Evolutionary conservation across 2,329 filamentous ascomycete genomes (phyloP).

Genomic region (Hymenoscyphus repandus): DNA sequence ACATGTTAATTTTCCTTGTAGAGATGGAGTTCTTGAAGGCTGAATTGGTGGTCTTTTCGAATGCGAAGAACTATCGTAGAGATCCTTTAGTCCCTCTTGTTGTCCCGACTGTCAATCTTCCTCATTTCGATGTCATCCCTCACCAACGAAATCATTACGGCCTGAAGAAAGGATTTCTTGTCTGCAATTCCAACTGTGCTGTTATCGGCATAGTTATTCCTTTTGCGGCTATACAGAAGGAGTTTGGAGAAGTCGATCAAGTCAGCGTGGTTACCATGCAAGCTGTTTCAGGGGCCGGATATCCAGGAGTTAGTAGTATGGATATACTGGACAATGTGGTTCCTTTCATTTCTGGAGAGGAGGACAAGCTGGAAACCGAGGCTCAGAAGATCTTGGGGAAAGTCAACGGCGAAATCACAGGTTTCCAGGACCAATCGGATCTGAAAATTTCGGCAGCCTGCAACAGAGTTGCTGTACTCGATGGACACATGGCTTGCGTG

Average conservation of each 20-base stretch:
- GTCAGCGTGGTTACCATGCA: constrained; percentile 87
- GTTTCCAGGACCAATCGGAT: constrained; percentile 67
- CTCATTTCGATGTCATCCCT: constrained; percentile 82
- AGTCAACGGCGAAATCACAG: constrained; percentile 65
- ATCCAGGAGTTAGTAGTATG: constrained; percentile 87
- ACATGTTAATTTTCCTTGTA: constrained; percentile 33
- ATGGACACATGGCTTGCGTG: constrained; percentile 94
- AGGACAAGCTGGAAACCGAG: constrained; percentile 93
- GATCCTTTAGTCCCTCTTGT: constrained; percentile 88
- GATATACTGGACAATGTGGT: constrained; percentile 96
- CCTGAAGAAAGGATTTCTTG: constrained; percentile 80
- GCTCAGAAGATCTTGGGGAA: constrained; percentile 88
- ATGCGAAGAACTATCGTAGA: constrained; percentile 94
- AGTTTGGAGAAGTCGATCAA: constrained; percentile 75
- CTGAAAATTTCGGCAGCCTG: constrained; percentile 82
- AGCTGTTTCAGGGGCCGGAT: constrained; percentile 87
- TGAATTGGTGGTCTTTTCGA: constrained; percentile 90
- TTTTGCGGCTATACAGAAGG: constrained; percentile 81
- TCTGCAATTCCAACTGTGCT: constrained; percentile 98
- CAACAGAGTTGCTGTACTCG: constrained; percentile 90
- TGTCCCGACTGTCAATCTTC: constrained; percentile 89
- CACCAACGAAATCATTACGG: constrained; percentile 72
- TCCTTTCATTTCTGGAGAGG: constrained; percentile 87
- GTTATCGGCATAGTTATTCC: constrained; percentile 95
- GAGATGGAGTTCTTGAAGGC: constrained; percentile 88